phyloP scores from a whole-genome alignment of 169 alveolate genomes.

The Plasmodium cynomolgi region DNA sequence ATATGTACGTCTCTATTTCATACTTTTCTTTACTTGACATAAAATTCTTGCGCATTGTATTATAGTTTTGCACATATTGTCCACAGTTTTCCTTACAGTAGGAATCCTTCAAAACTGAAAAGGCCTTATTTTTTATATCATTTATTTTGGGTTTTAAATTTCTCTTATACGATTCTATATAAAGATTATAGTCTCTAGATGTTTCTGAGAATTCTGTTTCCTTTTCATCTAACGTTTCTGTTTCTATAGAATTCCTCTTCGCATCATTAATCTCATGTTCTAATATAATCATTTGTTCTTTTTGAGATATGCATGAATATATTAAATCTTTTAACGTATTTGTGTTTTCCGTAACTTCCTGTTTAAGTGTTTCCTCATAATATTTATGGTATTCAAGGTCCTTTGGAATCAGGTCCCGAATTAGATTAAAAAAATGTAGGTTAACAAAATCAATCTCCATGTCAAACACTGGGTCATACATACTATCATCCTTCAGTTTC shows the following conservation, averaged over 20 bases:
- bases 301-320: neutral
- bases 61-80: neutral
- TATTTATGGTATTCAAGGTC: neutral
- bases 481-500: neutral
- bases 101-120: neutral
- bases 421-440: neutral
- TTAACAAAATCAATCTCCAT: slow-evolving; percentile 13
- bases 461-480: neutral
- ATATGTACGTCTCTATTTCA: neutral
- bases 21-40: neutral
- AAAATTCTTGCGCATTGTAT: neutral
- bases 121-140: slow-evolving; percentile 1
- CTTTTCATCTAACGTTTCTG: neutral
- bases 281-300: neutral
- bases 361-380: neutral
- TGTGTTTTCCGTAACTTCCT: neutral
- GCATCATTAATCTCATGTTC: slow-evolving; percentile 7
- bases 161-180: neutral
- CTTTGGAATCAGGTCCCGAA: neutral
- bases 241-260: neutral
- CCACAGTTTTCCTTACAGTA: neutral
- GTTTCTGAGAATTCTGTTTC: neutral
- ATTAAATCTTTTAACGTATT: neutral
- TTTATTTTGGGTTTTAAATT: neutral
- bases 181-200: neutral